Base-by-base conservation (phyloP, 2,329 filamentous ascomycete genomes). In the Sclerotinia subarctica region DNA sequence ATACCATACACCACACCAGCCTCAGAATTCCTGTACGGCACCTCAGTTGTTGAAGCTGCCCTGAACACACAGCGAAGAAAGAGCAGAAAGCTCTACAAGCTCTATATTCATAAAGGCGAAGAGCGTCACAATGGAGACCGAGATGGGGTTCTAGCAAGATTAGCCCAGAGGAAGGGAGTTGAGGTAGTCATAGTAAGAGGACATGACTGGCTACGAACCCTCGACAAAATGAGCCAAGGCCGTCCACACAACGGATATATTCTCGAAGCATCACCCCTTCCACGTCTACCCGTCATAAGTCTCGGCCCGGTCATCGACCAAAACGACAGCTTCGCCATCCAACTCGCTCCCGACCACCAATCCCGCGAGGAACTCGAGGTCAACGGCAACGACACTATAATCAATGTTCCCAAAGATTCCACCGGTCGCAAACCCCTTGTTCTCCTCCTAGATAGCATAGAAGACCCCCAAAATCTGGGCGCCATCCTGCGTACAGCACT, bases 161-260 rank as follows among this genome's bases (percentile, higher is more conserved):
- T 87, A 19, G 87, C 88, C 4, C 74, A 76, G 44, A 77, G 77
- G 51, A 80, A 79, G 24, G 79, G 82, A 17, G 79, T 95, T 7
- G 77, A 81, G 4, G 82, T 92, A 49, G 82, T 82, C 6, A 79
- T 85, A 54, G 85, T 94, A 29, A 78, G 78, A 49, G 86, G 86
- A 13, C 11, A 44, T 53, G 81, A 84, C 1, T 89, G 89, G 76
- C 80, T 92, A 69, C 85, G 84, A 0, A 81, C 93, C 52, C 84
- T 99, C 80, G 90, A 96, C 78, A 94, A 92, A 79, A 92, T 96
- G 86, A 91, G 91, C 72, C 85, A 83, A 67, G 89, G 90, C 1
- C 86, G 95, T 52, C 93, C 94, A 46, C 94, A 99, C 79, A 97
- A 98, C 76, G 94, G 94, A 58, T 89, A 90, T 73, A 83, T 98